Conservation (phyloP, 306 rosid species). For the Casuarina cunninghamiana region DNA sequence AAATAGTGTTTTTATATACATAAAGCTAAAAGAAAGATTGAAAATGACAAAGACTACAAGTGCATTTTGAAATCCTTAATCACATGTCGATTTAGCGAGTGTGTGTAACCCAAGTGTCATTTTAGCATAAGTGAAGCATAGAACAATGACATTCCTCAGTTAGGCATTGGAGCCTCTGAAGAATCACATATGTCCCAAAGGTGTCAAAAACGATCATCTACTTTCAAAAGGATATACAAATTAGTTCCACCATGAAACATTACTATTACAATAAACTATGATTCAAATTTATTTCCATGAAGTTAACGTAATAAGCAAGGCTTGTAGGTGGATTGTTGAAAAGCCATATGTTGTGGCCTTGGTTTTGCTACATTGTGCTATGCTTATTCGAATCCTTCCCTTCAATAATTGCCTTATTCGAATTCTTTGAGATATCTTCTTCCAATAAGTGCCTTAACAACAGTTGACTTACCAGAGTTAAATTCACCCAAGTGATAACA, state of each 20-base stretch:
- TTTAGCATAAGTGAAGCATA: too few species aligned
- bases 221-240: conserved; percentile 20
- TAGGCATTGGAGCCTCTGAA: conserved; percentile 91
- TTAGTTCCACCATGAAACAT: neutral
- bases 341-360: neutral
- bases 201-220: conserved; percentile 96
- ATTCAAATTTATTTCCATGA: neutral
- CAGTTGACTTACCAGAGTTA: conserved; percentile 96
- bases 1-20: too few species aligned
- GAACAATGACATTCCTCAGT: conserved; percentile 63
- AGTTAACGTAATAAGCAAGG: neutral
- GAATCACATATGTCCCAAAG: conserved; percentile 98
- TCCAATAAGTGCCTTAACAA: conserved; percentile 96
- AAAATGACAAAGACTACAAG: too few species aligned
- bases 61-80: too few species aligned
- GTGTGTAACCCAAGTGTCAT: too few species aligned
- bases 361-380: neutral
- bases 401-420: neutral
- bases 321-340: conserved; percentile 2
- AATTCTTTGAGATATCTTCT: conserved; percentile 56
- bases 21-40: too few species aligned
- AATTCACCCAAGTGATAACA: conserved; percentile 77
- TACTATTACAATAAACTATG: conserved; percentile 6
- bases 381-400: neutral
- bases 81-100: too few species aligned